Evolutionary conservation across 2,329 filamentous ascomycete genomes (phyloP).

Genomic region (Lasiodiplodia sp.): DNA sequence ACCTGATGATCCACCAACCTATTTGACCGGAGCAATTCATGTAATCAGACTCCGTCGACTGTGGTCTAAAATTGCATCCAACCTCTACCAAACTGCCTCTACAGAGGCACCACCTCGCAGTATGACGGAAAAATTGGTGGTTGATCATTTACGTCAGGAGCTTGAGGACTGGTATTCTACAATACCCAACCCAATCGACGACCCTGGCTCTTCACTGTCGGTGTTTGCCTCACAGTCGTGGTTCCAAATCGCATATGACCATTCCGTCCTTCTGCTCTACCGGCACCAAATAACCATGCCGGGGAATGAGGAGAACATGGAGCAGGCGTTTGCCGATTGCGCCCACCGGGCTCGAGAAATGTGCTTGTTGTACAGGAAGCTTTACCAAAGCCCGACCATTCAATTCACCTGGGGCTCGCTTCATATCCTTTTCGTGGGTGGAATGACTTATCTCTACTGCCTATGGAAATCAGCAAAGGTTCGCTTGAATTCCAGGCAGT

Average conservation of each 20-base stretch:
- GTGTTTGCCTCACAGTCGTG: constrained; percentile 49
- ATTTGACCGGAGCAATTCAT: constrained; percentile 39
- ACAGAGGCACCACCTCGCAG: neutral
- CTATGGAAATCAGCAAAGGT: constrained; percentile 37
- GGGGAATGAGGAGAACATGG: constrained; percentile 10
- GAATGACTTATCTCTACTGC: constrained; percentile 47
- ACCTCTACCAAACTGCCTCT: constrained; percentile 33
- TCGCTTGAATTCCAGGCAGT: constrained; percentile 28
- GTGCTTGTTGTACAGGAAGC: constrained; percentile 45
- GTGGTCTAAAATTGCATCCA: constrained; percentile 36
- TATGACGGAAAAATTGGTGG: constrained; percentile 31
- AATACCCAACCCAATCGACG: constrained; percentile 32
- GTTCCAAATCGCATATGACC: constrained; percentile 50
- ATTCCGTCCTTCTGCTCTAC: constrained; percentile 51
- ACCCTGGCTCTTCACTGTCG: constrained; percentile 30
- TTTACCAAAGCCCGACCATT: constrained; percentile 42
- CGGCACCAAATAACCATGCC: constrained; percentile 34
- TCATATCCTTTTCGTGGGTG: constrained; percentile 47
- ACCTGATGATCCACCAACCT: constrained; percentile 33
- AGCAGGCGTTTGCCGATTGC: constrained; percentile 33
- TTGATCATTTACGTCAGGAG: constrained; percentile 35
- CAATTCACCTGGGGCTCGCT: constrained; percentile 44
- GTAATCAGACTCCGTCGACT: constrained; percentile 37
- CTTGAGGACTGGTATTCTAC: constrained; percentile 37
- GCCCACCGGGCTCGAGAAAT: constrained; percentile 36